Evolutionary conservation across 78 protist species (phyloP), one percentile per base, ranked within the genome.

Genomic region (Dictyostelium purpureum): DNA sequence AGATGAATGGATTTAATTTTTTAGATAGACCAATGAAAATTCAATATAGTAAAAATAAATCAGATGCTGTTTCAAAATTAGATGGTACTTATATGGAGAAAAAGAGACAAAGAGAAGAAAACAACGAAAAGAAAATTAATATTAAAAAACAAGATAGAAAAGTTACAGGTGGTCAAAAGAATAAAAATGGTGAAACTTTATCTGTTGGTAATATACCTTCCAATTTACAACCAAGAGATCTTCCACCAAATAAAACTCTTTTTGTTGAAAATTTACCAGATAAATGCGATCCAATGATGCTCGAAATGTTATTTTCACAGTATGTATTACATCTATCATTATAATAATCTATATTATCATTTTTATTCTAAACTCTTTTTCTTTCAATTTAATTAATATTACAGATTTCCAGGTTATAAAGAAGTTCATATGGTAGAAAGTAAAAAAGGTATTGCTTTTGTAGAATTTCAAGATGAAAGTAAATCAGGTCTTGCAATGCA

Each of bases 381-480:
- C 12, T 77, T 77, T 28, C 33, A 51, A 10, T 57, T 9, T 45
- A 28, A 71, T 37, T 35, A 45, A 26, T 76, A 28, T 51, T 33
- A 6, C 57, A 79, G 90, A 33, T 95, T 96, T 77, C 91, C 87
- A 21, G 98, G 99, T 24, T 94, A 93, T 76, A 66, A 79, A 77
- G 97, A 96, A 59, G 97, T 90, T 16, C 95, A 96, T 38, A 52
- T 95, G 78, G 96, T 96, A 19, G 97, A 97, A 0, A 88, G 91
- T 26, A 94, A 88, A 75, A 57, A 95, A 14, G 98, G 96, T 80
- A 85, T 97, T 21, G 98, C 98, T 21, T 97, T 97, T 59, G 97
- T 97, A 24, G 98, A 97, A 87, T 97, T 83, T 61, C 96, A 93
- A 33, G 69, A 28, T 42, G 98, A 95, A 19, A 11, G 19, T 4